Base-by-base conservation (phyloP, 2,329 filamentous ascomycete species). In the Phaeomoniella chlamydospora region DNA sequence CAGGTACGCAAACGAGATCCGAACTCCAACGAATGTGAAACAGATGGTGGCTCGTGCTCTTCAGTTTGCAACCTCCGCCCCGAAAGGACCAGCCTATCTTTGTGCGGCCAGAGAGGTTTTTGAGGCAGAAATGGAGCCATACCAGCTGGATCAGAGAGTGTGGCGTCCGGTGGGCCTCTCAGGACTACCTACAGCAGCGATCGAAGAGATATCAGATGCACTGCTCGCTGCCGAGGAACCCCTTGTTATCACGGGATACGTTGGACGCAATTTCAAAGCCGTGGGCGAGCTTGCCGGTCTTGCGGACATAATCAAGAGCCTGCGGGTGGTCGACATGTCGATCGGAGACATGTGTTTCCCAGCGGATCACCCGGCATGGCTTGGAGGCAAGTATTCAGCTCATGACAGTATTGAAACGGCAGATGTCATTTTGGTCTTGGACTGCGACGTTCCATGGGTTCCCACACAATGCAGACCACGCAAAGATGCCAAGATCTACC, bases 401-500 rank as follows among this genome's bases (percentile, higher is more conserved):
- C 80, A 93, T 35, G 74, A 82, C 2, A 65, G 68, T 30, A 82
- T 94, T 51, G 70, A 67, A 39, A 74, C 74, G 0, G 84, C 87
- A 0, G 88, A 94, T 53, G 72, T 85, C 9, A 92, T 94, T 40
- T 45, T 94, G 1, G 78, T 94, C 2, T 52, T 93, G 15, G 81
- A 94, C 55, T 92, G 85, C 43, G 87, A 94, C 50, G 85, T 94
- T 0, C 87, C 87, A 0, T 94, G 86, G 85, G 86, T 94, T 37
- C 77, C 79, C n/a, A 90, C 84, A 0, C 74, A 75, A 41, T 77
- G 70, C 57, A 66, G 67, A 32, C 77, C 77, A 0, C 65, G 61
- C 3, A 54, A 61, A 2, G 57, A 61, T 4, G 68, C 74, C 2
- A 72, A 65, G 40, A 71, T 81, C 42, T 68, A 72, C 39, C 77